These are phyloP conservation scores for Azolla pinnata DNA, from an alignment of 75 land plant species.

Conservation along the genomic window DNA sequence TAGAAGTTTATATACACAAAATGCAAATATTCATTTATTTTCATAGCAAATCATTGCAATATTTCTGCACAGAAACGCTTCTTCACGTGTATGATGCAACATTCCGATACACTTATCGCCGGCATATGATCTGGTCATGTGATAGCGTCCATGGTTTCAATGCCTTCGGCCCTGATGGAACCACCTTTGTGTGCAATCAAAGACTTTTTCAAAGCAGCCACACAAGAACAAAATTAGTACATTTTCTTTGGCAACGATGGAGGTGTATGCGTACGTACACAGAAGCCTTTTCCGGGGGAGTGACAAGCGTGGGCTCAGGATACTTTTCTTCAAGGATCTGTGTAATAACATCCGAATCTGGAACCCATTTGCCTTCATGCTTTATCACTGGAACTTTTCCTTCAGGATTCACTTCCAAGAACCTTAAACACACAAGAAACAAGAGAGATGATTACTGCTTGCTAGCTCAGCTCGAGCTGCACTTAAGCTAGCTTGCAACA, in stretches of 20 bases:
- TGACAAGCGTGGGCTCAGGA: conserved; percentile 64
- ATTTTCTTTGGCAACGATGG: too few species aligned
- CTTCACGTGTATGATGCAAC: too few species aligned
- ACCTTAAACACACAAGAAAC: conserved; percentile 35
- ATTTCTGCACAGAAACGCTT: neutral
- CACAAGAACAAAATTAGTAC: too few species aligned
- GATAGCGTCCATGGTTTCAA: too few species aligned
- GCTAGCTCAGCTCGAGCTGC: too few species aligned
- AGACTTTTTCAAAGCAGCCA: too few species aligned
- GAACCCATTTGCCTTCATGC: conserved; percentile 76
- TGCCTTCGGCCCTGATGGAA: too few species aligned
- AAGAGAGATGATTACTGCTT: conserved; percentile 7
- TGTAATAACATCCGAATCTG: conserved; percentile 92
- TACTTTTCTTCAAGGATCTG: conserved; percentile 62
- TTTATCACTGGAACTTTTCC: conserved; percentile 86
- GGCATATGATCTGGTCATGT: too few species aligned
- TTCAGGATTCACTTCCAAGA: conserved; percentile 65
- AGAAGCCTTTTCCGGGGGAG: conserved; percentile 65
- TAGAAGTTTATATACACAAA: neutral
- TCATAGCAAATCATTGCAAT: neutral
- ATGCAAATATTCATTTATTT: neutral
- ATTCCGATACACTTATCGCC: too few species aligned
- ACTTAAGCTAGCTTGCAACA: too few species aligned
- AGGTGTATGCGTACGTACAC: conserved; percentile 49
- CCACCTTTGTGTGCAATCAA: too few species aligned